A percentile compares a stretch with the other conserved stretches of the same genome.
These are phyloP conservation scores for Myriosclerotinia scirpicola DNA, from an alignment of 2,329 filamentous ascomycete species.

Conservation along the genomic window DNA sequence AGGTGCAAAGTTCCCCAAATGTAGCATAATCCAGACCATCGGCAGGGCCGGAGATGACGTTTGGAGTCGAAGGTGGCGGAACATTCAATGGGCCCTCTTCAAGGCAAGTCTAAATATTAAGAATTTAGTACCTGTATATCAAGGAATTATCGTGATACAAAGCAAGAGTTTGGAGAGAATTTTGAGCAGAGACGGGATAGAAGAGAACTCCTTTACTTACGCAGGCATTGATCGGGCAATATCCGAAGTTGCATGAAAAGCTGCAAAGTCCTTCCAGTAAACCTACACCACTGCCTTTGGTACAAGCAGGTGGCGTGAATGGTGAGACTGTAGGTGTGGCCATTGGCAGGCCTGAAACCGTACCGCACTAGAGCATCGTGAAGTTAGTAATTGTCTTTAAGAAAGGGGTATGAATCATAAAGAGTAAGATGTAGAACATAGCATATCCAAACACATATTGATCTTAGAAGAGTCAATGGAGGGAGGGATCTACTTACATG, in stretches of 20 bases:
- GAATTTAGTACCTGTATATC: not conserved
- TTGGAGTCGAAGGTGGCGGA: not conserved
- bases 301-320: constrained; percentile 12
- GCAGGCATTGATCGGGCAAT: not conserved
- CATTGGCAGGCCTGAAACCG: not conserved
- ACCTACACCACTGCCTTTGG: not conserved
- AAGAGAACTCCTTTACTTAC: not conserved
- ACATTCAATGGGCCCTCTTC: not conserved
- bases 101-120: not conserved
- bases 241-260: constrained; percentile 18
- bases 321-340: constrained; percentile 10
- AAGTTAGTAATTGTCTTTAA: not conserved
- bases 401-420: not conserved
- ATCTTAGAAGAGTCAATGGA: not conserved
- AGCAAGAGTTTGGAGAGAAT: not conserved
- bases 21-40: not conserved
- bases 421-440: too few species aligned
- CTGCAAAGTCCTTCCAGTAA: constrained; percentile 1
- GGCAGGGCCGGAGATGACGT: not conserved
- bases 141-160: not conserved
- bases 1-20: not conserved
- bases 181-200: too few species aligned
- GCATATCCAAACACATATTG: not conserved
- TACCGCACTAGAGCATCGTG: not conserved
- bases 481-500: not conserved